Evolutionary conservation across 225 moss, liverwort and hornwort species (phyloP).

Genomic region (Rhytidiadelphus loreus): DNA sequence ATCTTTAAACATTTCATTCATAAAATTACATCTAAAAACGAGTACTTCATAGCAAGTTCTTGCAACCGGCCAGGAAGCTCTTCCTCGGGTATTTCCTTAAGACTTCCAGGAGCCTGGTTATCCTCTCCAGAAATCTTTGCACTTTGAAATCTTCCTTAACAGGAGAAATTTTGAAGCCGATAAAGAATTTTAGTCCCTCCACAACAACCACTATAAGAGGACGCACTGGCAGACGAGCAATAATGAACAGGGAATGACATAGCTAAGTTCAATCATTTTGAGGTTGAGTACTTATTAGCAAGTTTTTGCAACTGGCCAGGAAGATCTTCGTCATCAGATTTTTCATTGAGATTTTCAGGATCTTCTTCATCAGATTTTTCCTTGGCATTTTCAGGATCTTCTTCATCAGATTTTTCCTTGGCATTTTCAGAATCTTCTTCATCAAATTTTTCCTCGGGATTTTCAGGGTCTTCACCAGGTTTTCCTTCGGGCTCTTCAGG

Average conservation of each 20-base stretch:
- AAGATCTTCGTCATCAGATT: background rate
- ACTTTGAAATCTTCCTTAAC: conserved; percentile 8
- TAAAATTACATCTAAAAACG: background rate
- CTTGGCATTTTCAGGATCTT: background rate
- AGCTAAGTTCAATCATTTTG: background rate
- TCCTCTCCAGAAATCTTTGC: background rate
- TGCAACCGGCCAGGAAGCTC: background rate
- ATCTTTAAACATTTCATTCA: background rate
- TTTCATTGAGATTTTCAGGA: background rate
- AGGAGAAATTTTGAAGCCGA: background rate
- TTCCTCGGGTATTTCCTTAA: background rate
- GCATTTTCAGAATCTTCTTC: background rate
- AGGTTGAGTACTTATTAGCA: background rate
- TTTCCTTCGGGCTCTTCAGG: too few species aligned
- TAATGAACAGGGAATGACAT: background rate
- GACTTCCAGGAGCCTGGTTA: background rate
- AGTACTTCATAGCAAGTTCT: conserved; percentile 8
- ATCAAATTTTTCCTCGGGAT: background rate
- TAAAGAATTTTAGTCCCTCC: background rate
- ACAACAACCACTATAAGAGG: background rate
- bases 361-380: background rate
- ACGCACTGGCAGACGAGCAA: background rate
- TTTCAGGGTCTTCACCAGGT: too few species aligned
- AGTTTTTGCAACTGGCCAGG: conserved; percentile 1
- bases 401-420: background rate